Base-by-base conservation (phyloP, 345 rosid genomes). In the Cardiospermum halicacabum region DNA sequence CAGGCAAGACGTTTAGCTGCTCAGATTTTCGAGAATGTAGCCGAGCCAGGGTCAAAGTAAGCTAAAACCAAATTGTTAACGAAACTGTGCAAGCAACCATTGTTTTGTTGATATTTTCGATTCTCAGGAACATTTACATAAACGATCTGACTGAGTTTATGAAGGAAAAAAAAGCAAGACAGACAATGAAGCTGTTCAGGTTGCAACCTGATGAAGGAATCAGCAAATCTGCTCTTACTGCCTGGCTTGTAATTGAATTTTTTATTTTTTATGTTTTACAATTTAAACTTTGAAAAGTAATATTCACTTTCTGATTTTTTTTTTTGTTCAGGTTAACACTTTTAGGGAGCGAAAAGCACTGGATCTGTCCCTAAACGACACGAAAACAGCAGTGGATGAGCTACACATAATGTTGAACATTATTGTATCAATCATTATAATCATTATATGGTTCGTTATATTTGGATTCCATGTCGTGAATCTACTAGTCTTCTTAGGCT, bases 321-420 rank as follows among this genome's bases (percentile, higher is more conserved):
- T n/a, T 42, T 51, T 21, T 56, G 63, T 63, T 48, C 16, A 93
- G 98, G 94, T 88, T 26, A 83, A 84, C 80, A 97, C 89, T 18
- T 93, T 86, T 56, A 83, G 94, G 69, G 96, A 93, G 62, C 72
- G 98, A 67, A 90, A 85, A 71, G 98, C 98, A 3, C 86, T 93
- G 25, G 82, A 97, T 36, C 65, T 88, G 72, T 88, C 98, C 10
- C 56, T 93, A 72, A 85, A 88, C 43, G 98, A 93, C 58, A 93
- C 97, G 2, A 90, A 93, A 67, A 93, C 98, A 37, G 97, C 97
- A 8, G 97, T 93, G 62, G 86, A 93, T 75, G 80, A 74, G 68
- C 97, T 93, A 67, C 98, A 93, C 73, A 68, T 51, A 3, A 76
- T 93, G 49, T 62, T 88, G 3, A 75, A 90, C 66, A 32, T 73